These are phyloP conservation scores for Debaryomycetaceae sp. DNA, from an alignment of 1,139 yeast species.

Conservation along the genomic window DNA sequence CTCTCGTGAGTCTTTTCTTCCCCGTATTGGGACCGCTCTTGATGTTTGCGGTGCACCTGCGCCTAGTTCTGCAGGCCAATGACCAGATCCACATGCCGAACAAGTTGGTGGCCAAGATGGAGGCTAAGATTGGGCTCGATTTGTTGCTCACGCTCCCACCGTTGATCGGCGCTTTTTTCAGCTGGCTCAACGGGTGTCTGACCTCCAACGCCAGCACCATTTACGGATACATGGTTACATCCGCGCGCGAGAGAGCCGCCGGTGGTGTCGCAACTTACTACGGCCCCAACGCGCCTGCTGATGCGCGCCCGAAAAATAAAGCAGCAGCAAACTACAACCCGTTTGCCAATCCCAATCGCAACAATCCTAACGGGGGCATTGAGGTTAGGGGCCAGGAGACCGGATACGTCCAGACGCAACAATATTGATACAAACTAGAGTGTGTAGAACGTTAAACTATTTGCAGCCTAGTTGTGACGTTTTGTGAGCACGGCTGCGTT, in stretches of 20 bases:
- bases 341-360: constrained; percentile 1
- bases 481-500: too few relatives aligned
- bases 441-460: too few relatives aligned
- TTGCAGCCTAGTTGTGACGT: too few relatives aligned
- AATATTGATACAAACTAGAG: background rate
- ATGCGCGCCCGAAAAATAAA: too few relatives aligned
- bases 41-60: constrained; percentile 74
- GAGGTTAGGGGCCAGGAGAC: constrained; percentile 4
- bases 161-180: constrained; percentile 64
- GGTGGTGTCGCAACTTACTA: constrained; percentile 18
- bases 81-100: constrained; percentile 55
- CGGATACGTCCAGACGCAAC: constrained; percentile 2
- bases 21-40: constrained; percentile 80
- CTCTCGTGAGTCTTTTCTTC: constrained; percentile 53
- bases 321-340: too few relatives aligned
- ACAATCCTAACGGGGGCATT: too few relatives aligned
- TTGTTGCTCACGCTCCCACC: constrained; percentile 75
- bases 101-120: constrained; percentile 59
- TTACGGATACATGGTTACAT: constrained; percentile 44
- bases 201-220: constrained; percentile 82
- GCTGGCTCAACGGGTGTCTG: constrained; percentile 85
- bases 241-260: constrained; percentile 29
- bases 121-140: constrained; percentile 70
- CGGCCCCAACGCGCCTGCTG: too few relatives aligned
- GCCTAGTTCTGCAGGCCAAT: constrained; percentile 57